Evolutionary conservation across 148 eudicot species (phyloP).

Genomic region (Spergularia marina): DNA sequence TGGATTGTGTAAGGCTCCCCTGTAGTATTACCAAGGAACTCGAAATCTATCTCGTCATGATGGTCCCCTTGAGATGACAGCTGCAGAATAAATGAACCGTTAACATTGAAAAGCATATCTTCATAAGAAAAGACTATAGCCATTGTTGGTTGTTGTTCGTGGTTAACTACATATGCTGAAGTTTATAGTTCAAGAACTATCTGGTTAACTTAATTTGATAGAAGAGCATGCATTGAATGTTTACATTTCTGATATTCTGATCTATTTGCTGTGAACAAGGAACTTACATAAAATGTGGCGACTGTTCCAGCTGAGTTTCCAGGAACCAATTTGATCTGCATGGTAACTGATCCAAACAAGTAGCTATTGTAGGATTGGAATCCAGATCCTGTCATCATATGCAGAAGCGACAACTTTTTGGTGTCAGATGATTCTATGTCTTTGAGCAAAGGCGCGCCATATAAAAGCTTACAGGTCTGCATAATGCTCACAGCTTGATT

Average conservation of each 20-base stretch:
- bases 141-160: too few relatives aligned
- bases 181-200: too few relatives aligned
- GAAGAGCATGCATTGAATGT: not conserved
- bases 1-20: constrained; percentile 69
- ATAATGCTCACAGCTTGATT: too few relatives aligned
- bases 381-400: constrained; percentile 49
- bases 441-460: not conserved
- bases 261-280: constrained; percentile 1
- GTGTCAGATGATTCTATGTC: not conserved
- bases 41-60: constrained; percentile 85
- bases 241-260: not conserved
- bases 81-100: constrained; percentile 27
- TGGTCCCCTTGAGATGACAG: constrained; percentile 44
- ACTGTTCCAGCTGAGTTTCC: constrained; percentile 80
- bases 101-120: not conserved
- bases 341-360: constrained; percentile 60
- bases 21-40: constrained; percentile 69
- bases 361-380: constrained; percentile 41
- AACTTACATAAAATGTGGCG: constrained; percentile 72
- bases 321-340: constrained; percentile 55
- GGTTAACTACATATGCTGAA: too few relatives aligned
- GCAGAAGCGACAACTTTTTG: not conserved
- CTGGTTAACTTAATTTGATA: not conserved
- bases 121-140: too few relatives aligned
- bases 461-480: not conserved